Base-by-base conservation (phyloP, 2,329 filamentous ascomycete species). In the Monosporascus sp. region DNA sequence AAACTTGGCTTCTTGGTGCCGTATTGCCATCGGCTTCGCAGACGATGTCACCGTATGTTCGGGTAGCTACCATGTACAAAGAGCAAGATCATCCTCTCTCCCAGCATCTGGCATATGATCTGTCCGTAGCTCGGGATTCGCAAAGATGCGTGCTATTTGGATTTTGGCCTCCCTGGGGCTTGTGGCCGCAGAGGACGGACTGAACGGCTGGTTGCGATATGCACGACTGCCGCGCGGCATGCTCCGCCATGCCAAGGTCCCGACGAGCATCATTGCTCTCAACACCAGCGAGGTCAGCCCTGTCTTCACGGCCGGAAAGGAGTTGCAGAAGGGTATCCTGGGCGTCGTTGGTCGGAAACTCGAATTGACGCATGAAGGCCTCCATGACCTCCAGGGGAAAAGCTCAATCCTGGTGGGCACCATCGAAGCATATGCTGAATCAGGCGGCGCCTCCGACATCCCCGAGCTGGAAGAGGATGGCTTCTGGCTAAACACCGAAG, bases 191-290 rank as follows among this genome's bases (percentile, higher is more conserved):
- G 84, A 88, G 60, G 77, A 81, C 61, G 85, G 85, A 11, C 68
- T 83, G 24, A 71, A 78, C 52, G 84, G 73, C 47, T 88, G 85
- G 85, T 67, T 88, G 51, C 77, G 85, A 48, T 88, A 88, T 64
- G 83, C 83, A 34, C 70, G 74, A 14, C 57, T 82, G 15, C 68
- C 75, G 5, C 56, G 68, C 50, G 66, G 70, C 25, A 61, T 66
- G 11, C 63, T 60, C 48, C 70, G 73, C 47, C 67, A 68, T 39
- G 69, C 68, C 38, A 58, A 56, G 2, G 60, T 80, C 5, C 82
- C 83, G 4, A 70, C 69, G 2, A 69, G 59, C 11, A 76, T 86
- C 50, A 65, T 82, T 37, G 69, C 74, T 3, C 71, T 85, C 56
- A 86, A 85, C 61, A 71, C 65, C 15, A 80, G 78, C 7, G 63